phyloP scores from a whole-genome alignment of 108 stramenopile genomes.

The Nannochloropsis gaditana region DNA sequence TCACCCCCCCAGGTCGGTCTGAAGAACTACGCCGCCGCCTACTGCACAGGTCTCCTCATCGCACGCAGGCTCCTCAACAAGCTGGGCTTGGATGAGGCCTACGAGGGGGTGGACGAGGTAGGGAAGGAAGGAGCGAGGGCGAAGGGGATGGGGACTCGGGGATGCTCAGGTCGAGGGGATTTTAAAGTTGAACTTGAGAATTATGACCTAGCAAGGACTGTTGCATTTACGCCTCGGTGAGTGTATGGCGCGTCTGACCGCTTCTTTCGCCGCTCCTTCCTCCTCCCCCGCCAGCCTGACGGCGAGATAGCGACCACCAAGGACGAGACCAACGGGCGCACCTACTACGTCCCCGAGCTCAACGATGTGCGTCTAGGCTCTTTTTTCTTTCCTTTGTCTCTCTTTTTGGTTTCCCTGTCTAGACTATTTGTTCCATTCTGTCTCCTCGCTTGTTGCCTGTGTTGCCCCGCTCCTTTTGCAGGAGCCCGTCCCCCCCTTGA shows the following conservation, averaged over 20 bases:
- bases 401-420: not conserved
- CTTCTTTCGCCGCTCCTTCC: not conserved
- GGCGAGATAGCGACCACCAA: constrained; percentile 68
- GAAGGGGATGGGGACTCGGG: constrained; percentile 34
- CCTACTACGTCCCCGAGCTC: constrained; percentile 94
- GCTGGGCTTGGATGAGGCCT: constrained; percentile 87
- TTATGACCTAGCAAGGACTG: too few species aligned
- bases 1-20: constrained; percentile 66
- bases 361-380: constrained; percentile 63
- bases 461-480: not conserved
- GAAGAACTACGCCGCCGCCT: constrained; percentile 99
- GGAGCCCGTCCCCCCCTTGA: not conserved
- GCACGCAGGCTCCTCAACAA: constrained; percentile 91
- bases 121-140: constrained; percentile 18
- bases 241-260: not conserved
- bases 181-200: not conserved
- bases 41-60: constrained; percentile 94
- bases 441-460: not conserved
- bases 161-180: not conserved
- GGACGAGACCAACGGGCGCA: constrained; percentile 71
- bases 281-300: constrained; percentile 16
- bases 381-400: not conserved
- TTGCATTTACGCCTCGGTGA: too few species aligned
- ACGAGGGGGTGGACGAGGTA: constrained; percentile 59
- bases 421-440: not conserved